Conservation (phyloP, 768 basidiomycete species). For the Pholiota molesta region DNA sequence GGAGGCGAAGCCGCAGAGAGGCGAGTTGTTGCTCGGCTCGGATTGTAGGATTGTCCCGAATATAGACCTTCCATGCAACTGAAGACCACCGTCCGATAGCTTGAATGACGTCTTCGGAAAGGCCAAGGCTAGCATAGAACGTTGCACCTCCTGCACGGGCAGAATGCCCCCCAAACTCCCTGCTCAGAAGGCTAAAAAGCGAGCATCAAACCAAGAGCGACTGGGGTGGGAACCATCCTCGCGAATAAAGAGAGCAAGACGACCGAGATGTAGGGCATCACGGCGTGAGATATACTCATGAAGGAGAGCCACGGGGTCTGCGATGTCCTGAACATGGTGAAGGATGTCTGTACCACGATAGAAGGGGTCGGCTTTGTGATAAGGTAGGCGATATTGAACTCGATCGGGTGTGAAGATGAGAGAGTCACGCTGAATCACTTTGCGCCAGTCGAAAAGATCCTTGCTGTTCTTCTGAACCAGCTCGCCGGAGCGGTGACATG, state of each 20-base stretch:
- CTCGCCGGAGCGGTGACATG: slow-evolving; percentile 30
- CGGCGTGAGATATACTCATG: neutral
- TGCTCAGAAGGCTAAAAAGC: neutral
- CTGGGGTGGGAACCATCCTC: slow-evolving; percentile 6
- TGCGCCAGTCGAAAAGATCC: slow-evolving; percentile 11
- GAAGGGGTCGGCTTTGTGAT: slow-evolving; percentile 31
- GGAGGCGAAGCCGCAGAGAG: neutral
- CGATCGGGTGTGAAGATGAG: neutral
- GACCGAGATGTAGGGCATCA: neutral
- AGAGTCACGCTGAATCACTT: slow-evolving; percentile 15
- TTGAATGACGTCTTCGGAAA: slow-evolving; percentile 4
- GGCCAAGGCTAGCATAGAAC: neutral
- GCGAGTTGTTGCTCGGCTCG: slow-evolving; percentile 2
- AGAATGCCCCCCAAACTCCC: slow-evolving; percentile 12
- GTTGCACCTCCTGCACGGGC: slow-evolving; percentile 21
- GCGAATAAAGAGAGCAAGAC: slow-evolving; percentile 17
- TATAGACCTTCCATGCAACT: slow-evolving; percentile 18
- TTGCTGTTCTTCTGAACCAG: slow-evolving; percentile 22
- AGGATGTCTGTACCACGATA: slow-evolving; percentile 25
- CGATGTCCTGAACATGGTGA: neutral
- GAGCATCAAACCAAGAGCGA: slow-evolving; percentile 11
- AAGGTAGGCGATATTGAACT: slow-evolving; percentile 27
- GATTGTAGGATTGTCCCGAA: slow-evolving; percentile 14
- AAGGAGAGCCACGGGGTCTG: neutral
- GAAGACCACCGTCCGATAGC: slow-evolving; percentile 10